Evolutionary conservation across 2,329 filamentous ascomycete genomes (phyloP).

Genomic region (Fusarium albidum): DNA sequence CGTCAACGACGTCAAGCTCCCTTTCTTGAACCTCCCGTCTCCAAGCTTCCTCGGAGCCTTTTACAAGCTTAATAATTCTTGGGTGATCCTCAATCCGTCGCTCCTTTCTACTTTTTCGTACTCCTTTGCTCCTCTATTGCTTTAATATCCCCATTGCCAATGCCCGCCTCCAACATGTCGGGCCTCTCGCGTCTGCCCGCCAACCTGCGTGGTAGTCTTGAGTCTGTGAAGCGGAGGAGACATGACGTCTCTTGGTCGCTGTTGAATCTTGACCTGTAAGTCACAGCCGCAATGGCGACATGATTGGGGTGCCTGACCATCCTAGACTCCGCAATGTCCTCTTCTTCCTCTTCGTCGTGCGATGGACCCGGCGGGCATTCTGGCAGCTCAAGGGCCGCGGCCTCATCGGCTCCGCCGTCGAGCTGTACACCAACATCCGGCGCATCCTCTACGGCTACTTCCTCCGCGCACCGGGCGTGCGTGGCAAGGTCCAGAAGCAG

Average conservation of each 20-base stretch:
- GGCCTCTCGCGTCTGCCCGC: slow-evolving; percentile 75
- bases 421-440: slow-evolving; percentile 76
- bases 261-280: slow-evolving; percentile 75
- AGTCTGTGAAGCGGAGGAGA: slow-evolving; percentile 64
- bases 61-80: too few relatives aligned
- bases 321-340: slow-evolving; percentile 84
- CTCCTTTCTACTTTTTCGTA: slow-evolving; percentile 2
- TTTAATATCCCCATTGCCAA: slow-evolving; percentile 18
- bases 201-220: slow-evolving; percentile 73
- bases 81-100: neutral
- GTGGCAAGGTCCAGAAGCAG: slow-evolving; percentile 84
- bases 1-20: slow-evolving; percentile 33
- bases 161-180: slow-evolving; percentile 56
- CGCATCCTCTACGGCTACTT: slow-evolving; percentile 85
- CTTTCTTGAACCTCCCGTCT: slow-evolving; percentile 15
- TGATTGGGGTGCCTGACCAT: neutral
- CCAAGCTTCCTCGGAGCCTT: slow-evolving; percentile 13
- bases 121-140: neutral
- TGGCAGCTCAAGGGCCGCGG: slow-evolving; percentile 91
- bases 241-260: slow-evolving; percentile 65
- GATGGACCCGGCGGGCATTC: slow-evolving; percentile 80
- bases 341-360: slow-evolving; percentile 86
- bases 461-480: slow-evolving; percentile 85
- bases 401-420: slow-evolving; percentile 77
- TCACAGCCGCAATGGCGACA: slow-evolving; percentile 25